Base-by-base conservation (phyloP, 2,329 filamentous ascomycete genomes). In the Biscogniauxia sp. region DNA sequence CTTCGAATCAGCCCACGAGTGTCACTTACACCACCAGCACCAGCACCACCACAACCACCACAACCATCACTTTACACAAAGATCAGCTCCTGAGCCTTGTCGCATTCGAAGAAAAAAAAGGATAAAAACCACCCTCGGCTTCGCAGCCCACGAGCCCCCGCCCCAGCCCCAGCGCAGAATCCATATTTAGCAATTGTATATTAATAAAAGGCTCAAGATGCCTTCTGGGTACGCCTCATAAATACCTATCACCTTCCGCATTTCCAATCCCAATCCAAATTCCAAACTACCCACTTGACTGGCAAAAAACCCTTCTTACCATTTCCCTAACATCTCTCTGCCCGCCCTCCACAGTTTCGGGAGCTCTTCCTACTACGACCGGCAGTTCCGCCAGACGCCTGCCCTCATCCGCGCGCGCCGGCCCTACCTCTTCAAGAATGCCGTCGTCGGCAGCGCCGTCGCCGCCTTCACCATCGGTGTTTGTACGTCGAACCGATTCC, bases 401-500 rank as follows among this genome's bases (percentile, higher is more conserved):
- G 91, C 96, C 59, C 88, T 99, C 66, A 89, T 97, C 74, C 91
- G 95, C 73, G 94, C 95, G 59, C 88, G 96, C 70, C 88, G 92
- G 69, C 95, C 95, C 55, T 99, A 96, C 76, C 84, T 99, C 50
- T 79, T 97, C 77, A 96, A 91, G 81, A 99, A 99, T 77, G 84
- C 89, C 26, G 70, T 94, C 62, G 92, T 93, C 0, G 95, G 95
- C 19, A 72, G 90, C n/a, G 86, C 82, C 15, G 84, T 98, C 54
- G 82, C 90, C 67, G 83, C 82, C 20, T 87, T 98, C 68, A 88
- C 91, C n/a, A 82, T 92, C 65, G 87, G 87, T 65, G 90, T 99
- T 69, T 99, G 95, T 99, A 86, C 37, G 37, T 45, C 5, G 11
- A 65, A 92, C 85, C n/a, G 23, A 23, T n/a, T 56, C 51, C 19